A percentile compares a stretch with the other conserved stretches of the same genome.
Conservation (phyloP, 768 basidiomycete genomes). For the Naematelia aurantialba region DNA sequence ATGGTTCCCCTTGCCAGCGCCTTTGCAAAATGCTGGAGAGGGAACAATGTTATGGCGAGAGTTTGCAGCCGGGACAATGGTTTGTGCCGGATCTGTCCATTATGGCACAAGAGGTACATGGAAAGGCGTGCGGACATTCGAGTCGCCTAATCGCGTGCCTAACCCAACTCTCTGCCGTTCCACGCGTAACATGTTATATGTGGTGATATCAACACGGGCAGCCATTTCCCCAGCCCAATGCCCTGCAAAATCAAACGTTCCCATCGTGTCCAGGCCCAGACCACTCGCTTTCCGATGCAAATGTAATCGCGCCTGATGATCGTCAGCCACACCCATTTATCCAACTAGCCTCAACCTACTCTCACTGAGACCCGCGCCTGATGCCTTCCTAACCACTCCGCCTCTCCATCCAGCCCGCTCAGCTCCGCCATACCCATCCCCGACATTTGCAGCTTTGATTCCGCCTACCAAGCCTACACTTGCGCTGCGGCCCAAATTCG, state of each 20-base stretch:
- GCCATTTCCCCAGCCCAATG: neutral
- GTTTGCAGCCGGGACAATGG: too few relatives aligned
- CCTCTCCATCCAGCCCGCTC: slow-evolving; percentile 13
- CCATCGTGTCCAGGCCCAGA: neutral
- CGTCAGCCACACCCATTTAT: neutral
- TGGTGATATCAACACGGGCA: too few relatives aligned
- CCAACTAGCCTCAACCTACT: slow-evolving; percentile 29
- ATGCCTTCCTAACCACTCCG: slow-evolving; percentile 29
- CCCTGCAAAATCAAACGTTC: neutral
- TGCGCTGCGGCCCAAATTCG: slow-evolving; percentile 56
- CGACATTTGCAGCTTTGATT: slow-evolving; percentile 11
- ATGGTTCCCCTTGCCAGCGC: neutral
- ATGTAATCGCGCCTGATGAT: slow-evolving; percentile 43
- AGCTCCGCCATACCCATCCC: slow-evolving; percentile 6
- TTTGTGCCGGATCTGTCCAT: too few relatives aligned
- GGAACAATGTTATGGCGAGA: neutral
- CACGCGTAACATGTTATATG: too few relatives aligned
- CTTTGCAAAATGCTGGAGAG: too few relatives aligned
- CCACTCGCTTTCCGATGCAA: slow-evolving; percentile 36
- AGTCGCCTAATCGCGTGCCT: too few relatives aligned
- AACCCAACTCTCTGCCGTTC: too few relatives aligned
- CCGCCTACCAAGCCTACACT: slow-evolving; percentile 29
- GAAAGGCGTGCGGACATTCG: too few relatives aligned
- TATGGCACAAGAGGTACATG: too few relatives aligned
- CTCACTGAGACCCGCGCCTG: slow-evolving; percentile 42